Base-by-base conservation (phyloP, 83 land plant genomes). In the Picea abies region DNA sequence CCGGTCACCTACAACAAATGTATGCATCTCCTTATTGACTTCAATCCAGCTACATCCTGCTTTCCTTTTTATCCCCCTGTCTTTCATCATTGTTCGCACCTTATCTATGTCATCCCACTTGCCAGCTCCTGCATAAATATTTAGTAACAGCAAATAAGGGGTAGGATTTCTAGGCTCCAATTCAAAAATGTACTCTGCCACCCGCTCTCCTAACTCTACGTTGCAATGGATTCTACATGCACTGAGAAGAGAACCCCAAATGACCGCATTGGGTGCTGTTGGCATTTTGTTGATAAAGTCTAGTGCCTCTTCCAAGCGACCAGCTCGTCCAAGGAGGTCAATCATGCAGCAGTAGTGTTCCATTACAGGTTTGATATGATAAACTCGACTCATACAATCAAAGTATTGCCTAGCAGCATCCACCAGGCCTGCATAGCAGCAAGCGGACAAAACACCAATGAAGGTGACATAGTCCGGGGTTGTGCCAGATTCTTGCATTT, bases 401-500 rank as follows among this genome's bases (percentile, higher is more conserved):
- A 66, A 66, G 12, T 66, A 66, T 9, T 66, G 23, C 26, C 25
- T 22, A 66, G 11, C 69, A 22, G 23, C 69, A 66, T 66, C 69
- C 69, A 66, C 69, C 23, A 66, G 16, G 23, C 69, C 69, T 66
- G 69, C 69, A 66, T 66, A 4, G 26, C 69, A 7, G 26, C 69
- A 66, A 66, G 69, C 69, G 16, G 69, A 66, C 26, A 66, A 3
- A 66, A 66, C 26, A 11, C 69, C 69, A 1, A 66, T 66, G 26
- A 66, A 66, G 23, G 69, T 66, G 2, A 66, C 26, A 66, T n/a
- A 15, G n/a, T 66, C 80, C 61, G 86, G 86, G 69, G 20, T 78
- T 82, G 72, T n/a, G 44, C 39, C 29, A 15, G 39, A 20, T 81
- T 26, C 22, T 56, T 22, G 8, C 79, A 77, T 77, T 7, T 20